These are phyloP conservation scores for Hypoxylon sp. DNA, from an alignment of 2,329 filamentous ascomycete species.

Conservation along the genomic window DNA sequence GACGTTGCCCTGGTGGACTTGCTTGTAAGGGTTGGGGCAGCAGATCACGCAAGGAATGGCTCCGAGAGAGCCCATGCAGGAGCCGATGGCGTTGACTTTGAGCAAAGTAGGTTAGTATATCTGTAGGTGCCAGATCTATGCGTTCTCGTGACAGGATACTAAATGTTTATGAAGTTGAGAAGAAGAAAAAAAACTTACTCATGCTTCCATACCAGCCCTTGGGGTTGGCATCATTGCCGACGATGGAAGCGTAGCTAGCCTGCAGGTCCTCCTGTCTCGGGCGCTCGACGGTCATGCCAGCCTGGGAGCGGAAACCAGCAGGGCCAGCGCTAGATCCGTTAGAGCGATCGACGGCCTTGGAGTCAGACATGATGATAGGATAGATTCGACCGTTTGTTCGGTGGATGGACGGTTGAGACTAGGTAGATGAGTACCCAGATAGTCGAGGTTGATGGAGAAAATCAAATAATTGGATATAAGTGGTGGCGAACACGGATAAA, in stretches of 20 bases:
- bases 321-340: slow-evolving; percentile 29
- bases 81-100: slow-evolving; percentile 73
- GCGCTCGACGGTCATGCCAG: slow-evolving; percentile 76
- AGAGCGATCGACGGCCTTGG: slow-evolving; percentile 33
- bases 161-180: not conserved
- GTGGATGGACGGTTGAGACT: too few relatives aligned
- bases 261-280: slow-evolving; percentile 86
- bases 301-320: slow-evolving; percentile 58
- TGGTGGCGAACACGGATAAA: not conserved
- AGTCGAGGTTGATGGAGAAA: not conserved
- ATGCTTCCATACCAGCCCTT: slow-evolving; percentile 91
- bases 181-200: slow-evolving; percentile 41
- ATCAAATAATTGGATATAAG: not conserved
- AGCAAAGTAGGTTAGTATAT: slow-evolving; percentile 45
- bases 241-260: slow-evolving; percentile 74
- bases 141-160: too few relatives aligned
- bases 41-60: slow-evolving; percentile 90
- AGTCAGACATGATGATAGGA: slow-evolving; percentile 21
- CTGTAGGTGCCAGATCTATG: too few relatives aligned
- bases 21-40: slow-evolving; percentile 96
- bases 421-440: not conserved
- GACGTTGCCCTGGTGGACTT: slow-evolving; percentile 90
- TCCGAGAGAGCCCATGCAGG: slow-evolving; percentile 77
- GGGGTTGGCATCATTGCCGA: slow-evolving; percentile 70
- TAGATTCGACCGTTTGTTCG: not conserved